Evolutionary conservation across 2,329 filamentous ascomycete genomes (phyloP), one percentile per base, ranked within the genome.

Genomic region (Mollisiaceae sp.): DNA sequence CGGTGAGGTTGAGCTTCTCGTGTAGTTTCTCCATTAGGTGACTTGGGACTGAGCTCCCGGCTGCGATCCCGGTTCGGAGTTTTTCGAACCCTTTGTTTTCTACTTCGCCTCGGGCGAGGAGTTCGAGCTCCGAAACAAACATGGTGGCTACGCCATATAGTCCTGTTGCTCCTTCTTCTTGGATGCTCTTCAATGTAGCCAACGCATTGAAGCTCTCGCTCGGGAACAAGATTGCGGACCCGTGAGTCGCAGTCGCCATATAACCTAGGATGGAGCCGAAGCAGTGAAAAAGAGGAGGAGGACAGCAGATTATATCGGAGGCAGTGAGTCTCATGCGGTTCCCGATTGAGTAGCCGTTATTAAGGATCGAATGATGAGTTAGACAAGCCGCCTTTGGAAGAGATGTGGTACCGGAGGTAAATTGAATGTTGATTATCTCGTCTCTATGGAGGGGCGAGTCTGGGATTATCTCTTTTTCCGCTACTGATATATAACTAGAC

Each of bases 61-160:
- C 93, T 12, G 91, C 93, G 71, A 98, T 97, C 36, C 95, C 95
- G n/a, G 94, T 98, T 52, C 89, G 83, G 5, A 98, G 82, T 68
- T 87, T 76, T 60, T 88, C 78, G 73, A 91, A 90, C 0, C 88
- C 88, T 62, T 82, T 77, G 39, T 80, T 67, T 0, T 79, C 68
- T 52, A 75, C 24, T 2, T 71, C 75, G 18, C 82, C 81, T 27
- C 81, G 78, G 36, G 88, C 82, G 8, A 97, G 83, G 0, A 94
- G 84, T 70, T 96, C 92, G 4, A 98, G 85, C 73, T 96, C 89
- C 32, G 94, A 89, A n/a, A 90, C 86, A 73, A 97, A 94, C 95
- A 98, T 99, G 61, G 94, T 98, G 4, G 92, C 88, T 0, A 98
- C 94, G 64, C 94, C 94, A 77, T 97, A 95, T 0, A 97, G 85